These are phyloP conservation scores for Aspergillus tanneri DNA, from an alignment of 2,329 filamentous ascomycete species.

Conservation along the genomic window DNA sequence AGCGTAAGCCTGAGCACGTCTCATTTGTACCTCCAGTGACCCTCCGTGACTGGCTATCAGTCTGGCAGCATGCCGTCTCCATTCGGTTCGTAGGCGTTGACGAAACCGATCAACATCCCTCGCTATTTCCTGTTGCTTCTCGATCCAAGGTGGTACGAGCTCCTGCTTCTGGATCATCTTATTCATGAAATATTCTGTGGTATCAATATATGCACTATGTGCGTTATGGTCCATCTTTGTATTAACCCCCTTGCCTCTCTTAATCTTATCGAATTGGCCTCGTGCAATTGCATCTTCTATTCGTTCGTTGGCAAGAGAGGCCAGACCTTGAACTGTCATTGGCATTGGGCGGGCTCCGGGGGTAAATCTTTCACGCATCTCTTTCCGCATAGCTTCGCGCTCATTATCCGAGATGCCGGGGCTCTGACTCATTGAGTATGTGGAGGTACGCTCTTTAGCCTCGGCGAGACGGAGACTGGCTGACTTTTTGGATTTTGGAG, in stretches of 20 bases:
- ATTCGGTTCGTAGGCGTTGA: constrained; percentile 71
- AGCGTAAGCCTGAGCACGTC: constrained; percentile 70
- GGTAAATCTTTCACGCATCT: constrained; percentile 78
- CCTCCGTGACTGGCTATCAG: constrained; percentile 77
- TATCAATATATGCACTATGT: constrained; percentile 87
- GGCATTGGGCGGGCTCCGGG: constrained; percentile 72
- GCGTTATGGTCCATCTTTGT: constrained; percentile 73
- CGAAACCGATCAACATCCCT: constrained; percentile 70
- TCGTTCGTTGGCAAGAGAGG: constrained; percentile 80
- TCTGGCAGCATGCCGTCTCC: constrained; percentile 77
- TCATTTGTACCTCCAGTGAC: constrained; percentile 69
- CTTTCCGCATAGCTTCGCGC: constrained; percentile 65
- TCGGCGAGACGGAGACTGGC: constrained; percentile 54
- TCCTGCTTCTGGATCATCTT: constrained; percentile 97
- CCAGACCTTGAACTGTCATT: constrained; percentile 72
- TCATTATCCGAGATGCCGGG: constrained; percentile 67
- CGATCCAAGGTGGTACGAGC: constrained; percentile 95
- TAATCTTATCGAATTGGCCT: constrained; percentile 84
- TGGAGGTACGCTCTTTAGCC: constrained; percentile 58
- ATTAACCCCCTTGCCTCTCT: constrained; percentile 70
- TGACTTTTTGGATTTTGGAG: constrained; percentile 44
- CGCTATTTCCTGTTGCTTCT: constrained; percentile 90
- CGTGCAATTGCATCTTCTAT: constrained; percentile 93
- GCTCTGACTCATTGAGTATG: constrained; percentile 55
- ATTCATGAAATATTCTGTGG: constrained; percentile 97